These are phyloP conservation scores for Cyberlindnera petersonii DNA, from an alignment of 805 yeast species.

Conservation along the genomic window DNA sequence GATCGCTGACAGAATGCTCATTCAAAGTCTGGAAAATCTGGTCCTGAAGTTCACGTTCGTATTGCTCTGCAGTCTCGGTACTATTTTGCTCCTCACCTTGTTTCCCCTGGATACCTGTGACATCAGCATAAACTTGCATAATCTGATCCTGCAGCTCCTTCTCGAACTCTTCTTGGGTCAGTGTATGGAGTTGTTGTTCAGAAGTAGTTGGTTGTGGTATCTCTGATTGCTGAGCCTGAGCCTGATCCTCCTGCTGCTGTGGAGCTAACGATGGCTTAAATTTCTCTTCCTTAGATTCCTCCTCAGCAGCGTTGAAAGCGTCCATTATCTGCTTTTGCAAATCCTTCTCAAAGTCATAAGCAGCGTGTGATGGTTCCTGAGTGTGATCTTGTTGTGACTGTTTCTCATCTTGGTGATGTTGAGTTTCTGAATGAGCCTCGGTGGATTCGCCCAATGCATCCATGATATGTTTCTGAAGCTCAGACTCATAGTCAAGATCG, in stretches of 20 bases:
- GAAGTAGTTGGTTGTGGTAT: neutral
- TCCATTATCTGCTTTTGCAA: constrained; percentile 24
- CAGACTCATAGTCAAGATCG: constrained; percentile 18
- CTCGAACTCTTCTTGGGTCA: constrained; percentile 18
- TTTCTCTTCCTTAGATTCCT: neutral
- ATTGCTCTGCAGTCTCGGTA: constrained; percentile 10
- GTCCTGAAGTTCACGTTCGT: constrained; percentile 22
- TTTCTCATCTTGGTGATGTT: neutral
- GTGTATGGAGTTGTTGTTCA: constrained; percentile 2
- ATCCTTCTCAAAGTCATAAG: constrained; percentile 17
- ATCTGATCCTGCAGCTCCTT: constrained; percentile 23
- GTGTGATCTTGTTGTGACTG: no score
- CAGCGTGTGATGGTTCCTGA: no score
- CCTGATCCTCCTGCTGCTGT: neutral
- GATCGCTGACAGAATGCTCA: constrained; percentile 15
- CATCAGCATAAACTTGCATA: constrained; percentile 23
- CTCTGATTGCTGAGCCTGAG: no score
- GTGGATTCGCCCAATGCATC: constrained; percentile 18
- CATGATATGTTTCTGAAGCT: constrained; percentile 24
- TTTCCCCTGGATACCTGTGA: constrained; percentile 13
- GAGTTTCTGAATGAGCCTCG: constrained; percentile 3
- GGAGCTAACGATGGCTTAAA: neutral
- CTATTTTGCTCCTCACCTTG: neutral
- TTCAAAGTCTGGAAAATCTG: constrained; percentile 23
- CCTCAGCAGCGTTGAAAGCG: constrained; percentile 10